Percentiles rank a stretch among this genome's conserved stretches.
Conservation (phyloP, 2,329 filamentous ascomycete species). For the Lasiodiplodia gonubiensis region DNA sequence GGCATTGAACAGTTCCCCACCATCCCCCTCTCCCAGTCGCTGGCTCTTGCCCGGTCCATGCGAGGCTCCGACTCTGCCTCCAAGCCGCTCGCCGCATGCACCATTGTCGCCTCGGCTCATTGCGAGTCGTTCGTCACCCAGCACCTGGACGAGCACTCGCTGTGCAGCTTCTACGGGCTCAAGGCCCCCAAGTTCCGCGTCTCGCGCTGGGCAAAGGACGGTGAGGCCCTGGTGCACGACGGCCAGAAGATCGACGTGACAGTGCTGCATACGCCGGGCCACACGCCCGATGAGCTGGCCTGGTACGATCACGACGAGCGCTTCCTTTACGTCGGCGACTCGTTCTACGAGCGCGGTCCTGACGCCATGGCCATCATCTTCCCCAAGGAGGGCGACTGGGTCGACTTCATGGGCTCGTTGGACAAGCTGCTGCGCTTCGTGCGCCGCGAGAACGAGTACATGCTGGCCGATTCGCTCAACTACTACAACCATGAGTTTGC, state of each 20-base stretch:
- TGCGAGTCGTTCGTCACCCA: constrained; percentile 49
- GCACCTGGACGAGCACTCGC: constrained; percentile 48
- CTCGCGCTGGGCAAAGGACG: constrained; percentile 49
- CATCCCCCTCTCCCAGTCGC: constrained; percentile 3
- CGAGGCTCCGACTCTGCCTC: constrained; percentile 3
- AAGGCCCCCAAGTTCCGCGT: constrained; percentile 49
- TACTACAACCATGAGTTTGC: constrained; percentile 35
- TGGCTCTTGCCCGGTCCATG: constrained; percentile 2
- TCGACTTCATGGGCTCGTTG: constrained; percentile 86
- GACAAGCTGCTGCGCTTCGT: constrained; percentile 67
- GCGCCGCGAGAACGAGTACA: constrained; percentile 25
- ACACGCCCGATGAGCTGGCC: constrained; percentile 54
- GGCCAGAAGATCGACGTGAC: constrained; percentile 44
- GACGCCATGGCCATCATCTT: constrained; percentile 48
- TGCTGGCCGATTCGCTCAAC: constrained; percentile 26
- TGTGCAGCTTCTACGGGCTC: constrained; percentile 45
- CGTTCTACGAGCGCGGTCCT: constrained; percentile 49
- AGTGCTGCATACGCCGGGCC: constrained; percentile 55
- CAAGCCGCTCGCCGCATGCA: constrained; percentile 31
- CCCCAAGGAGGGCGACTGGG: constrained; percentile 66
- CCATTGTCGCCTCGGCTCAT: constrained; percentile 43
- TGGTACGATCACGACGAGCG: constrained; percentile 54
- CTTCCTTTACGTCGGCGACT: constrained; percentile 55
- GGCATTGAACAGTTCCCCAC: constrained; percentile 45
- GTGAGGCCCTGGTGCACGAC: constrained; percentile 39